Evolutionary conservation across 1,139 yeast species (phyloP).

Genomic region (Candida sp.): DNA sequence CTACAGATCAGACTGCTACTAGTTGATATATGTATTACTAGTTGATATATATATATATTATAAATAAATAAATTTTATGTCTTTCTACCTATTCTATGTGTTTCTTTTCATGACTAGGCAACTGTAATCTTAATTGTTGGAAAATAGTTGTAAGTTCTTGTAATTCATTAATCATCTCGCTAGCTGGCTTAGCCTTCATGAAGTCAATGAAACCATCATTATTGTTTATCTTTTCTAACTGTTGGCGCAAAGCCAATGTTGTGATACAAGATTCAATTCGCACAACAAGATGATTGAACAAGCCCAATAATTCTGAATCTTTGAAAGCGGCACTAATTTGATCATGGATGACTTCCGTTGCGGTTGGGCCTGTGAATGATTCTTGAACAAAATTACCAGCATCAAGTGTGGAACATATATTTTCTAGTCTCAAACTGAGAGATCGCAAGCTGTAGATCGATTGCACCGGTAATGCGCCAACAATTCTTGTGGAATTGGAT

Average conservation of each 20-base stretch:
- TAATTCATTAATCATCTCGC: conserved; percentile 26
- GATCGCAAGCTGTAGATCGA: conserved; percentile 45
- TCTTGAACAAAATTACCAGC: conserved; percentile 27
- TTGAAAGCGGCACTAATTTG: conserved; percentile 22
- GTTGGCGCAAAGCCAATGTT: conserved; percentile 31
- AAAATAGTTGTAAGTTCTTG: conserved; percentile 11
- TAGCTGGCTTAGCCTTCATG: conserved; percentile 18
- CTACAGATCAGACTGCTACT: no score
- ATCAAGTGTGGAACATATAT: conserved; percentile 37
- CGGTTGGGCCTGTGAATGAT: conserved; percentile 21
- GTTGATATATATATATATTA: no score
- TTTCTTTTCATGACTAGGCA: neutral
- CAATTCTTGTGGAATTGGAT: conserved; percentile 20
- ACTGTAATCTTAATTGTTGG: conserved; percentile 4
- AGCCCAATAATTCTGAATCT: conserved; percentile 38
- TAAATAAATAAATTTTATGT: neutral
- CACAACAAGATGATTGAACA: conserved; percentile 61
- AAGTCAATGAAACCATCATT: conserved; percentile 20
- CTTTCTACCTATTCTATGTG: neutral
- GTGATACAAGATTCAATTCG: conserved; percentile 58
- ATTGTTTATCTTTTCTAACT: conserved; percentile 22
- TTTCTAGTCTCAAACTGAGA: conserved; percentile 48
- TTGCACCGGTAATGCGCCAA: conserved; percentile 43
- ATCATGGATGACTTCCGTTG: conserved; percentile 23
- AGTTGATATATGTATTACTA: no score